Conservation (phyloP, 1,284 basidiomycete species). For the Pterulicium gracile region DNA sequence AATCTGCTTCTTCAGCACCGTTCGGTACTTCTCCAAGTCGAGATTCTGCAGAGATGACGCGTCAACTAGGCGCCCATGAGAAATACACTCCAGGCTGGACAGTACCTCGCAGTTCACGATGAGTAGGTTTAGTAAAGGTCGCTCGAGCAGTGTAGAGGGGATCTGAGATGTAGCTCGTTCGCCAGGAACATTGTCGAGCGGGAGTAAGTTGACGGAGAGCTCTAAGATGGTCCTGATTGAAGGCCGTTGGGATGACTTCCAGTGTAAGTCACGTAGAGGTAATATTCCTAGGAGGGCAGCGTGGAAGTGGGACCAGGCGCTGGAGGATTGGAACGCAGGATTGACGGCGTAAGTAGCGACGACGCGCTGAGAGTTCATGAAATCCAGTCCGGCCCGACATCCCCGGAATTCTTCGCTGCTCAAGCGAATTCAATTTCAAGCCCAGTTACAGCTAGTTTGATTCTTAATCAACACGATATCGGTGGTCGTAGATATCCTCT, state of each 20-base stretch:
- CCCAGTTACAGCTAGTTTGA: too few species aligned
- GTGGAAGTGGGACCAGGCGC: slow-evolving; percentile 62
- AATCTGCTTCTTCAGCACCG: slow-evolving; percentile 71
- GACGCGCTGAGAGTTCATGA: slow-evolving; percentile 26
- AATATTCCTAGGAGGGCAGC: slow-evolving; percentile 60
- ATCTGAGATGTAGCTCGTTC: slow-evolving; percentile 71
- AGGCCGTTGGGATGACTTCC: slow-evolving; percentile 67
- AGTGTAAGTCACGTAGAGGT: slow-evolving; percentile 83
- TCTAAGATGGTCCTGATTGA: slow-evolving; percentile 80
- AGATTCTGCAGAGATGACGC: slow-evolving; percentile 47
- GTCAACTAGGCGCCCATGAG: slow-evolving; percentile 5
- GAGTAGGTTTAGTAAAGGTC: slow-evolving; percentile 78
- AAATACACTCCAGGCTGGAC: slow-evolving; percentile 10
- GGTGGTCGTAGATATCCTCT: too few species aligned
- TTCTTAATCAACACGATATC: too few species aligned
- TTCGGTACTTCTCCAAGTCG: slow-evolving; percentile 71
- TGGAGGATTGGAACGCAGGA: slow-evolving; percentile 51
- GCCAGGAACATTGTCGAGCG: slow-evolving; percentile 61
- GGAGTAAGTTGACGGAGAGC: slow-evolving; percentile 64
- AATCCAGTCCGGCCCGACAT: too few species aligned
- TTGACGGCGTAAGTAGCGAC: slow-evolving; percentile 59
- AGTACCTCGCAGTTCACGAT: slow-evolving; percentile 81
- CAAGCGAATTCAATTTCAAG: too few species aligned
- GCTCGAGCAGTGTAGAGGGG: slow-evolving; percentile 72
- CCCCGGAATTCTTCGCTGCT: too few species aligned